Evolutionary conservation across 1,139 yeast genomes (phyloP), one percentile per base, ranked within the genome.

Genomic region (Trichomonascaceae sp.): DNA sequence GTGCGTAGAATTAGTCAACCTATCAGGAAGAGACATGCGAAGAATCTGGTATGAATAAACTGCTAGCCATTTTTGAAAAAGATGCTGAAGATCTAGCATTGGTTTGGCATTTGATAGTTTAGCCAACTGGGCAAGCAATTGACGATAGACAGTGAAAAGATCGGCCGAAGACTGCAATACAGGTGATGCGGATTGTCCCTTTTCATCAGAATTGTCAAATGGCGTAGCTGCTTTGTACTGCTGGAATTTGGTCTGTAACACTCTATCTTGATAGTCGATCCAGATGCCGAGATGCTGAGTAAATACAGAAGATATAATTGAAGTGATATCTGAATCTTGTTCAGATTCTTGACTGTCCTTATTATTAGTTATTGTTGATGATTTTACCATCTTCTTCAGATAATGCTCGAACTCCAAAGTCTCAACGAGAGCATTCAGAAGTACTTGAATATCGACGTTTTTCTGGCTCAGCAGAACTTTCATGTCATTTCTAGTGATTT

Each of bases 161-260:
- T 93, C 98, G 1, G 95, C 89, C 7, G 96, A 86, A 0, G 96
- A 87, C 43, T 84, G 85, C 9, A 89, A 76, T 15, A 89, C 87
- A 57, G 83, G 78, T 1, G 86, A 83, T 10, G 74, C 74, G 8
- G 70, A 70, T 67, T 75, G 30, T 15, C 53, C 55, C 50, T 66
- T 65, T 15, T 45, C 54, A 9, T 50, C 52, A 2, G 41, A 10
- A n/a, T 36, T 38, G 17, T 38, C 45, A 8, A 50, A 38, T 15
- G 52, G 52, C 15, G 45, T 22, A 1, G 67, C 66, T 12, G 61
- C 61, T 38, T 61, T 56, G 55, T 64, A 70, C 47, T 65, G 68
- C 49, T 80, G 66, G 55, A 91, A 74, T 63, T 87, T 88, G 10
- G 77, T 72, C 49, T 79, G 79, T 59, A 93, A 74, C 24, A 75